These are phyloP conservation scores for Thielaviopsis euricoi DNA, from an alignment of 2,329 filamentous ascomycete genomes.

Conservation along the genomic window DNA sequence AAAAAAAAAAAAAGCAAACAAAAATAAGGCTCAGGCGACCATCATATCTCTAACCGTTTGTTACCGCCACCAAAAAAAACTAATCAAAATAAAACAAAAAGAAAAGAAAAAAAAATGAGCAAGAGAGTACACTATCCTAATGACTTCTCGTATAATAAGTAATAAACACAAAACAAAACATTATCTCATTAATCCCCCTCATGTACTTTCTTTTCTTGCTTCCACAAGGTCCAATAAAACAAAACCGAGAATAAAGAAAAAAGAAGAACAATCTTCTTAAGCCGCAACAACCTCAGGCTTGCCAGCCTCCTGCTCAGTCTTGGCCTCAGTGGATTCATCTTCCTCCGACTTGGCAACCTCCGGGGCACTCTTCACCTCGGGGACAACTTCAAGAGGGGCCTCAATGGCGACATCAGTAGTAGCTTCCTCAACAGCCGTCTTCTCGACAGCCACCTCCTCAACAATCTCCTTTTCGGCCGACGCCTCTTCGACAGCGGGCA, in stretches of 20 bases:
- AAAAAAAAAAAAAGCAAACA: no score
- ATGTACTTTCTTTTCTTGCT: background rate
- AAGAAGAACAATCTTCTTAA: background rate
- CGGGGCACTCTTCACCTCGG: background rate
- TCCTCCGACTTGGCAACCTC: background rate
- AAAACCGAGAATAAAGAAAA: background rate
- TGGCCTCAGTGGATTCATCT: background rate
- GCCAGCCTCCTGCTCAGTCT: background rate
- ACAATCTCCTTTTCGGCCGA: conserved; percentile 1
- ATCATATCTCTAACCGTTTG: background rate
- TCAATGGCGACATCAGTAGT: background rate
- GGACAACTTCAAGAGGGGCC: background rate
- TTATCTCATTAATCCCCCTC: background rate
- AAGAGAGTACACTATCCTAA: background rate
- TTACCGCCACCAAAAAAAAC: background rate
- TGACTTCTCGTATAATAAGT: background rate
- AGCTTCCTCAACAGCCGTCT: background rate
- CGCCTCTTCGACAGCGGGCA: no score
- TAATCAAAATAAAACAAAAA: background rate
- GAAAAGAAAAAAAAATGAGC: background rate
- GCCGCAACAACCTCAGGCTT: background rate
- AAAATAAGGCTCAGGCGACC: no score
- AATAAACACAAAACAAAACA: background rate
- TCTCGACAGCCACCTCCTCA: conserved; percentile 11
- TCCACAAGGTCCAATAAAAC: background rate